Base-by-base conservation (phyloP, 768 basidiomycete genomes). In the Cystofilobasidium ferigula region DNA sequence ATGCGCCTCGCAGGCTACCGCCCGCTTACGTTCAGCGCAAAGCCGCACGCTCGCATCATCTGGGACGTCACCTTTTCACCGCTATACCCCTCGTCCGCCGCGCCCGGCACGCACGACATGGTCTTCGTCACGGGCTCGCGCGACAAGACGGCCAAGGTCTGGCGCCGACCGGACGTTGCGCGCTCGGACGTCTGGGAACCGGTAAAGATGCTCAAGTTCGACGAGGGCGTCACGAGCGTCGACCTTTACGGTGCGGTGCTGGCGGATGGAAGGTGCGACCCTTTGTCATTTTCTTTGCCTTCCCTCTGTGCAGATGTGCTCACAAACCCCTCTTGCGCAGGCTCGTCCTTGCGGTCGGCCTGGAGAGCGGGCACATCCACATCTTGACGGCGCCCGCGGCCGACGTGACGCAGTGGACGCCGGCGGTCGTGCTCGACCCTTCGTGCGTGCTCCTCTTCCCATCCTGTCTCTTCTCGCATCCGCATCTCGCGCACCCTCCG, bases 91-190 rank as follows among this genome's bases (percentile, higher is more conserved):
- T n/a, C n/a, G n/a, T n/a, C n/a, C 22, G 16, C 61, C 9, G 32
- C 61, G 10, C 5, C 61, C 30, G 35, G 30, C 2, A 1, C 32
- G 12, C 85, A 89, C 70, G 84, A 85, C 9, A 82, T 85, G 70
- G 72, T 86, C 20, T 99, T 99, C 72, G 92, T 85, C 14, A 98
- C 95, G 2, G 93, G 89, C 1, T 92, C 93, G 3, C 82, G 95
- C 48, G 95, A 99, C 76, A 98, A 94, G 78, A 89, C 88, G 18
- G 93, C 89, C 51, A 94, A 87, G 74, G 79, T 97, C 14, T 98
- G 94, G 95, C 74, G 77, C 51, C 73, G 78, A 22, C 70, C 70
- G 10, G 76, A 76, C 1, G 76, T 73, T 5, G 71, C 70, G 1
- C 57, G 61, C 3, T 63, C 71, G 10, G 76, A 79, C 24, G 40